phyloP scores from a whole-genome alignment of 208 protist genomes.

The Trypanosoma cruzi region DNA sequence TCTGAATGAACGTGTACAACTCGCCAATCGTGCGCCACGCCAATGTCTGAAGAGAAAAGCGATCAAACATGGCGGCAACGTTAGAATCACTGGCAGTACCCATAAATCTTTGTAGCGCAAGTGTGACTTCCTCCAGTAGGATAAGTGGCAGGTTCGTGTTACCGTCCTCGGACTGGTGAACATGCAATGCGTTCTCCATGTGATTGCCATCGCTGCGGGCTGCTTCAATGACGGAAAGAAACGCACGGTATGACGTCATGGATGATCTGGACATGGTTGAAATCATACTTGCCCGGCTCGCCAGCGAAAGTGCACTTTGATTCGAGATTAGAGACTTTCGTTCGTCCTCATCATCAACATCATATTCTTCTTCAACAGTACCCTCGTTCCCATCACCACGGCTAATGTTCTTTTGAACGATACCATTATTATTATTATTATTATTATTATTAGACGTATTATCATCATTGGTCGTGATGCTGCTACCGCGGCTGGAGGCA shows the following conservation, averaged over 20 bases:
- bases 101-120: conserved; percentile 69
- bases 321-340: conserved; percentile 18
- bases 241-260: conserved; percentile 71
- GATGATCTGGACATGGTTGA: conserved; percentile 79
- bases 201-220: conserved; percentile 17
- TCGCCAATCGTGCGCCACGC: conserved; percentile 71
- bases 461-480: not conserved
- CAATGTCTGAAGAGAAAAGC: conserved; percentile 56
- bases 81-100: conserved; percentile 29
- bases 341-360: conserved; percentile 10
- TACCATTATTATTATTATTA: conserved; percentile 18
- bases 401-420: not conserved
- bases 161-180: conserved; percentile 83
- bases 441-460: conserved; percentile 16
- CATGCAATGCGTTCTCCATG: conserved; percentile 1
- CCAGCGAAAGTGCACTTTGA: conserved; percentile 46
- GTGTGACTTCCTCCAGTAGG: conserved; percentile 77
- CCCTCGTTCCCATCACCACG: conserved; percentile 11
- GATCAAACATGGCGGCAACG: conserved; percentile 35
- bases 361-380: not conserved
- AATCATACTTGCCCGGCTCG: conserved; percentile 77
- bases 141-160: conserved; percentile 91
- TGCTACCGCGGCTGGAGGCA: not conserved
- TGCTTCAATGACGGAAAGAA: conserved; percentile 78
- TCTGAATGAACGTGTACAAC: conserved; percentile 59